Evolutionary conservation across 2,329 filamentous ascomycete genomes (phyloP).

Genomic region (Exophiala viscosa): DNA sequence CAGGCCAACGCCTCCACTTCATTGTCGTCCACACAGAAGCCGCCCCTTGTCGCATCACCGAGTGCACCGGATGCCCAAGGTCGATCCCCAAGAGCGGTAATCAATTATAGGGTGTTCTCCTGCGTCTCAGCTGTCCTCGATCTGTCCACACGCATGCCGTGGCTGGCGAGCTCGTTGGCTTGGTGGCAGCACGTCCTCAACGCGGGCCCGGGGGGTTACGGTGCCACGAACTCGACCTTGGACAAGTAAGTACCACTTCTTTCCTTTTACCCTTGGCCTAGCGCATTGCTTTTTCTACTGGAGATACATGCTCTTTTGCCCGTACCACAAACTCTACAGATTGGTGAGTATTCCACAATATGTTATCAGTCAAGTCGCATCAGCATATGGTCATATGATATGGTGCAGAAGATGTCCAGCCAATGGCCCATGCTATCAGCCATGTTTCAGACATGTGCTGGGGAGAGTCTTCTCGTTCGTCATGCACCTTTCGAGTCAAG

Average conservation of each 20-base stretch:
- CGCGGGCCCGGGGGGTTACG: conserved; percentile 70
- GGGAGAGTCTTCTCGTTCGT: conserved; percentile 6
- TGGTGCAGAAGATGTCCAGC: conserved; percentile 7
- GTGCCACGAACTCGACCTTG: conserved; percentile 69
- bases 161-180: conserved; percentile 72
- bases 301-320: conserved; percentile 2
- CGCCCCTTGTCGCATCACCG: conserved; percentile 6
- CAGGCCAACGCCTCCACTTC: conserved; percentile 6
- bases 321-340: conserved; percentile 5
- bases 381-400: conserved; percentile 27
- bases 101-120: conserved; percentile 73
- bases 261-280: conserved; percentile 22
- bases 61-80: conserved; percentile 29
- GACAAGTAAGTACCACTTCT: conserved; percentile 73
- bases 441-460: conserved; percentile 18
- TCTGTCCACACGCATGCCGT: conserved; percentile 80
- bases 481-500: conserved; percentile 14
- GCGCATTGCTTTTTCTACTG: conserved; percentile 8
- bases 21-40: conserved; percentile 11
- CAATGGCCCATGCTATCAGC: conserved; percentile 17
- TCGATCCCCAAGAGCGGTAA: conserved; percentile 55
- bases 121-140: conserved; percentile 70
- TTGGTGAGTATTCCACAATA: conserved; percentile 2
- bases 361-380: conserved; percentile 21
- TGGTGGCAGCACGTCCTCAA: conserved; percentile 72